phyloP scores from a whole-genome alignment of 2,329 filamentous ascomycete genomes.

The Cytospora paraplurivora region DNA sequence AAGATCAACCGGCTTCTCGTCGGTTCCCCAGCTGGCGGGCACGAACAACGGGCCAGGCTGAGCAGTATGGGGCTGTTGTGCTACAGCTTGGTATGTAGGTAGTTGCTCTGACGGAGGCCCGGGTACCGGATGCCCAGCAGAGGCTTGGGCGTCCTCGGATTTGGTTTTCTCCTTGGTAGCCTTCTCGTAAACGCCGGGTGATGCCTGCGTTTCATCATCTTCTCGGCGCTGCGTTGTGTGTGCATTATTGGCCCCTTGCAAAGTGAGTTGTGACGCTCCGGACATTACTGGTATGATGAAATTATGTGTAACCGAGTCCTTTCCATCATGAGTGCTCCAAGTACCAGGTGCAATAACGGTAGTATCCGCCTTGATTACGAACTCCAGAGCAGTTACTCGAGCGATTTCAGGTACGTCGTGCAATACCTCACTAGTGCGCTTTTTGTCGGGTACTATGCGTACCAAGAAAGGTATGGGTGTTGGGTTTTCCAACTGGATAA shows the following conservation, averaged over 20 bases:
- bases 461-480: constrained; percentile 33
- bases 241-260: not conserved
- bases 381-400: constrained; percentile 27
- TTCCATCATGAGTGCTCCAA: constrained; percentile 1
- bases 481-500: constrained; percentile 38
- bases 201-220: not conserved
- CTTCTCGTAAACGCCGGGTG: not conserved
- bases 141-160: not conserved
- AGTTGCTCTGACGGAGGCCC: not conserved
- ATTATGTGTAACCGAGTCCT: not conserved
- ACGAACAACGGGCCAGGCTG: constrained; percentile 4
- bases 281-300: not conserved
- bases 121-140: not conserved
- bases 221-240: no score
- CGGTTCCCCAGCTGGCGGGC: not conserved
- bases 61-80: not conserved
- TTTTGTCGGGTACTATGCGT: constrained; percentile 26
- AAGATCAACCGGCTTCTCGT: constrained; percentile 5
- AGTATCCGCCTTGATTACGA: constrained; percentile 29
- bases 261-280: not conserved
- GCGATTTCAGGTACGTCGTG: constrained; percentile 26
- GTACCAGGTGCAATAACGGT: constrained; percentile 28
- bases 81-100: not conserved
- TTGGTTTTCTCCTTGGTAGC: not conserved
- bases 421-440: constrained; percentile 28